A percentile compares a stretch with the other conserved stretches of the same genome.
phyloP scores from a whole-genome alignment of 75 land plant species.

The Gnetum montanum region DNA sequence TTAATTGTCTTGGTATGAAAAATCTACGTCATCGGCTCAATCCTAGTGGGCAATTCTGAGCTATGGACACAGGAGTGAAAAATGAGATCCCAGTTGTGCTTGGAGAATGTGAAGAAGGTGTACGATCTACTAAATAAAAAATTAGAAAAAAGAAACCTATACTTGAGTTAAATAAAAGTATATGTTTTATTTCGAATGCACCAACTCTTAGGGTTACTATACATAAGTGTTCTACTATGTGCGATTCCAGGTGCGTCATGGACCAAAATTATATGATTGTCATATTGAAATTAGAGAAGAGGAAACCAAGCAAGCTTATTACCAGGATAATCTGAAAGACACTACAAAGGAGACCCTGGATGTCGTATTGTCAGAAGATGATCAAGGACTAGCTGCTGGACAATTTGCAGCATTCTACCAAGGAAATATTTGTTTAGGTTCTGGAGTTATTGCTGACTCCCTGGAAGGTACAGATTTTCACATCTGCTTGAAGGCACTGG shows the following conservation, averaged over 20 bases:
- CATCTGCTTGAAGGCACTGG: conserved; percentile 65
- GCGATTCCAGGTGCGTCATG: conserved; percentile 96
- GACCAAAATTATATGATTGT: conserved; percentile 76
- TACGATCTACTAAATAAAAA: no score
- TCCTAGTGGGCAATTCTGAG: no score
- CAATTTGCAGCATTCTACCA: conserved; percentile 88
- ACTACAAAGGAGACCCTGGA: conserved; percentile 24
- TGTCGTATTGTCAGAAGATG: conserved; percentile 74
- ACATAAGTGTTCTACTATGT: no score
- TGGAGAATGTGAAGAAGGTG: no score
- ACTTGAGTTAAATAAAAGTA: no score
- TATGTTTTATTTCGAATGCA: no score
- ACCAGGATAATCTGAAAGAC: conserved; percentile 2
- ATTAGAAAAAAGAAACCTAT: no score
- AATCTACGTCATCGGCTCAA: no score
- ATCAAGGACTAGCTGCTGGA: conserved; percentile 96
- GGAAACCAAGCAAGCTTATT: neutral
- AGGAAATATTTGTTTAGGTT: conserved; percentile 63
- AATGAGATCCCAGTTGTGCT: no score
- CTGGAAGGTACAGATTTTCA: conserved; percentile 46
- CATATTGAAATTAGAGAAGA: conserved; percentile 23
- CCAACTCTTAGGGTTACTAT: no score
- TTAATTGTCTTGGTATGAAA: no score
- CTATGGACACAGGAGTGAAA: no score
- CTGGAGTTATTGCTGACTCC: conserved; percentile 80